Evolutionary conservation across 805 yeast species (phyloP), one percentile per base, ranked within the genome.

Genomic region (Hanseniaspora taiwanica): DNA sequence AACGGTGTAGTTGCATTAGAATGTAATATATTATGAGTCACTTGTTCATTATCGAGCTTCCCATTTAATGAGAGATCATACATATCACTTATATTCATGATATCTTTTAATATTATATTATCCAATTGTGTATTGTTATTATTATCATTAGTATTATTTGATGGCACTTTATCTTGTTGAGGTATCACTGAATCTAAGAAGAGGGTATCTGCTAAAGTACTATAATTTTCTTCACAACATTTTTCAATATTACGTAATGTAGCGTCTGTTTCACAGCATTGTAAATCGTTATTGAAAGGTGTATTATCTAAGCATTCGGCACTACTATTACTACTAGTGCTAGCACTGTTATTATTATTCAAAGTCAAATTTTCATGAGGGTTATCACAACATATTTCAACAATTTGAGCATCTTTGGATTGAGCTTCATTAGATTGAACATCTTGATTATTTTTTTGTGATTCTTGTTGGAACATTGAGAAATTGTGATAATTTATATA

Each of bases 331-430:
- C n/a, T n/a, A n/a, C n/a, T n/a, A n/a, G n/a, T n/a, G n/a, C n/a
- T n/a, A n/a, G n/a, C n/a, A n/a, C n/a, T n/a, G n/a, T n/a, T n/a
- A n/a, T n/a, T n/a, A n/a, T n/a, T n/a, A n/a, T n/a, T 20, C 33
- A 12, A 10, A 14, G 12, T 20, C 3, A 21, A 12, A 10, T 36
- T 18, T 6, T 36, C 46, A 45, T 63, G 67, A 5, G 53, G 48
- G 27, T 55, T 52, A 21, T 64, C 67, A 50, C 69, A 66, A 41
- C 69, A 64, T 1, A 65, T 54, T 44, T 65, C 69, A 29, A 66
- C 49, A 14, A 65, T 49, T 43, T 59, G 60, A 53, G 46, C 68
- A 64, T 25, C 29, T 25, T 25, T 25, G 9, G 14, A 25, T 12
- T 25, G 10, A 7, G n/a, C 9, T 25, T 13, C 10, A 25, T 25